Conservation (phyloP, 768 basidiomycete species). For the Mycena haematopus region DNA sequence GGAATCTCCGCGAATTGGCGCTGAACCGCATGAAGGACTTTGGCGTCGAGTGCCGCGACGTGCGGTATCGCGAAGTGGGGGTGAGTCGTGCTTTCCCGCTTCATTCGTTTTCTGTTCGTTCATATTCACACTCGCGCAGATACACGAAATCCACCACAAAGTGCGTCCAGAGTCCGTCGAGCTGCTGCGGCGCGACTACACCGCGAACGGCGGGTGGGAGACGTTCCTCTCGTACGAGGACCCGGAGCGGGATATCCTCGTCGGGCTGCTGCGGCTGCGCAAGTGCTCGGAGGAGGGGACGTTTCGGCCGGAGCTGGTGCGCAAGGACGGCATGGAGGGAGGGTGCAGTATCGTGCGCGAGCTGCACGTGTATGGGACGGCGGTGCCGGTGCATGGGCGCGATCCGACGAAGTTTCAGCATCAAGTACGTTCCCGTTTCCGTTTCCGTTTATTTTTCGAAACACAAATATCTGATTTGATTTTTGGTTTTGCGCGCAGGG, state of each 20-base stretch:
- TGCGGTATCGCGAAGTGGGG: constrained; percentile 97
- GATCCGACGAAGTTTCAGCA: constrained; percentile 99
- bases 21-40: constrained; percentile 99
- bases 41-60: constrained; percentile 96
- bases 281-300: constrained; percentile 98
- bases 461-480: too few species aligned
- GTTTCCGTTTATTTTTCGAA: constrained; percentile 15
- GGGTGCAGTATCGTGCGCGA: constrained; percentile 94
- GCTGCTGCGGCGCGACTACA: constrained; percentile 92
- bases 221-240: constrained; percentile 99
- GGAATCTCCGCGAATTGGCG: constrained; percentile 94
- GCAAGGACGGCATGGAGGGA: constrained; percentile 70
- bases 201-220: constrained; percentile 99
- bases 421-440: constrained; percentile 58
- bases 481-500: constrained; percentile 70
- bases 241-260: constrained; percentile 94
- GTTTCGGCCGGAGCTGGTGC: constrained; percentile 90
- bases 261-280: constrained; percentile 88
- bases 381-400: constrained; percentile 94
- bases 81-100: constrained; percentile 55
- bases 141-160: constrained; percentile 98
- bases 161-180: constrained; percentile 95
- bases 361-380: constrained; percentile 97
- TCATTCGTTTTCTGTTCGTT: not conserved
- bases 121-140: constrained; percentile 51